Percentiles rank a stretch among this genome's conserved stretches.
Evolutionary conservation across 2,329 filamentous ascomycete species (phyloP).

Genomic region (Cytospora piceae): DNA sequence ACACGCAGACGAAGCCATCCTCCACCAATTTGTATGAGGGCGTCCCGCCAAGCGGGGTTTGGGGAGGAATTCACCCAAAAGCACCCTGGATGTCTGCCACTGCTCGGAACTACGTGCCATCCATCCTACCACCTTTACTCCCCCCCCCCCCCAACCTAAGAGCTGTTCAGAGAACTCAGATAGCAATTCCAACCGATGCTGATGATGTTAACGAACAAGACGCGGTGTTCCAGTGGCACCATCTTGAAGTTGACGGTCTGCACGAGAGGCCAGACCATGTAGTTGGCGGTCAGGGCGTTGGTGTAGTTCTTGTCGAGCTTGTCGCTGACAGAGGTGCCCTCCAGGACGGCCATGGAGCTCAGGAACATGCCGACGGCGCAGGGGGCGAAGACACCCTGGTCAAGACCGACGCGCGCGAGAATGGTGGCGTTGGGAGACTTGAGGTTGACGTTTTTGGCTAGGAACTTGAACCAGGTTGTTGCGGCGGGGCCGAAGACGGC

Average conservation of each 20-base stretch:
- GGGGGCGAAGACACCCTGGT: constrained; percentile 86
- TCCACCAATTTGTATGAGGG: not conserved
- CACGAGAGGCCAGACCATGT: constrained; percentile 84
- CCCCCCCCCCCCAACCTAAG: constrained; percentile 33
- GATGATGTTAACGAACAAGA: constrained; percentile 85
- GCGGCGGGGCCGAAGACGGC: constrained; percentile 86
- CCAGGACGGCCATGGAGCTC: constrained; percentile 80
- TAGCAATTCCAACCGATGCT: constrained; percentile 70
- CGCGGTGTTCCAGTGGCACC: constrained; percentile 79
- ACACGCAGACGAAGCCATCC: not conserved
- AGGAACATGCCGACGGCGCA: constrained; percentile 82
- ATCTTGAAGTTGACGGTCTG: constrained; percentile 88
- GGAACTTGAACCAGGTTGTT: constrained; percentile 82
- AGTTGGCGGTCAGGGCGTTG: constrained; percentile 78
- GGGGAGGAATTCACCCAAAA: not conserved
- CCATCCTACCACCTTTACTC: not conserved
- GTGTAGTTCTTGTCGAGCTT: constrained; percentile 74
- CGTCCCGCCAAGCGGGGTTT: not conserved
- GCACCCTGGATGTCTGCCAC: not conserved
- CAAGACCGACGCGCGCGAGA: constrained; percentile 74
- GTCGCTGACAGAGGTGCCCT: constrained; percentile 63
- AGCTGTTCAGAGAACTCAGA: constrained; percentile 63
- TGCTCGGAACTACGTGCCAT: not conserved
- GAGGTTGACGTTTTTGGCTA: constrained; percentile 70
- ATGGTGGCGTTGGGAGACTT: constrained; percentile 70